These are phyloP conservation scores for Alternaria arborescens DNA, from an alignment of 2,329 filamentous ascomycete species.

Conservation along the genomic window DNA sequence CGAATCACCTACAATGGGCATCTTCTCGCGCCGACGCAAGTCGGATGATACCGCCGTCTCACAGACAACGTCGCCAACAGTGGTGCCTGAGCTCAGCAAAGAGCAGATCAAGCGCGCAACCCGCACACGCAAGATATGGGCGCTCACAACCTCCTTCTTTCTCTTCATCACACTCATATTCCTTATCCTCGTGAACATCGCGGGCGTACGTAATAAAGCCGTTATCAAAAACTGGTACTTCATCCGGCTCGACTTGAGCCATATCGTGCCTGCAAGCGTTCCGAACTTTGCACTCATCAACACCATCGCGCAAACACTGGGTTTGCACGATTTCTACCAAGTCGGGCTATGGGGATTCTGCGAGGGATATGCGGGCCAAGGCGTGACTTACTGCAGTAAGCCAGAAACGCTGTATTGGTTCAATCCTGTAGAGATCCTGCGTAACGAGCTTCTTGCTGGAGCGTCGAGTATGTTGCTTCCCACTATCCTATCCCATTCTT, in stretches of 20 bases:
- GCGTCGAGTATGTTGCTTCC: slow-evolving; percentile 68
- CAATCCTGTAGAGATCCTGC: slow-evolving; percentile 83
- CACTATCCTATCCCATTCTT: neutral
- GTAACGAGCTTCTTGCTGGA: slow-evolving; percentile 80
- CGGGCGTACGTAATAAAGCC: slow-evolving; percentile 70
- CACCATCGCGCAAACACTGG: slow-evolving; percentile 83
- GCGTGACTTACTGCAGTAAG: slow-evolving; percentile 77
- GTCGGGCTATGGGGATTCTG: slow-evolving; percentile 93
- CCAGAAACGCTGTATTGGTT: slow-evolving; percentile 84
- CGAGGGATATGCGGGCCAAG: slow-evolving; percentile 79
- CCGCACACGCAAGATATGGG: slow-evolving; percentile 66
- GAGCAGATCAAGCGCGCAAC: slow-evolving; percentile 51
- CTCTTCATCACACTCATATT: slow-evolving; percentile 81
- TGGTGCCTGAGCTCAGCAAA: slow-evolving; percentile 44
- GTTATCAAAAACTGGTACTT: slow-evolving; percentile 80
- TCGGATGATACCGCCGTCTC: slow-evolving; percentile 27
- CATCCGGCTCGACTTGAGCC: slow-evolving; percentile 81
- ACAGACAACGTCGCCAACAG: slow-evolving; percentile 24
- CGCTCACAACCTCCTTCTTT: slow-evolving; percentile 70
- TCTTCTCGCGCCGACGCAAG: slow-evolving; percentile 36
- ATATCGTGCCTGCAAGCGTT: slow-evolving; percentile 78
- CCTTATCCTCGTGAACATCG: slow-evolving; percentile 80
- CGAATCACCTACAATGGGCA: slow-evolving; percentile 18
- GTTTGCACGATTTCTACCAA: slow-evolving; percentile 93
- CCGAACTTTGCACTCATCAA: slow-evolving; percentile 81